Evolutionary conservation across 345 rosid species (phyloP).

Genomic region (Lepidium didymum): DNA sequence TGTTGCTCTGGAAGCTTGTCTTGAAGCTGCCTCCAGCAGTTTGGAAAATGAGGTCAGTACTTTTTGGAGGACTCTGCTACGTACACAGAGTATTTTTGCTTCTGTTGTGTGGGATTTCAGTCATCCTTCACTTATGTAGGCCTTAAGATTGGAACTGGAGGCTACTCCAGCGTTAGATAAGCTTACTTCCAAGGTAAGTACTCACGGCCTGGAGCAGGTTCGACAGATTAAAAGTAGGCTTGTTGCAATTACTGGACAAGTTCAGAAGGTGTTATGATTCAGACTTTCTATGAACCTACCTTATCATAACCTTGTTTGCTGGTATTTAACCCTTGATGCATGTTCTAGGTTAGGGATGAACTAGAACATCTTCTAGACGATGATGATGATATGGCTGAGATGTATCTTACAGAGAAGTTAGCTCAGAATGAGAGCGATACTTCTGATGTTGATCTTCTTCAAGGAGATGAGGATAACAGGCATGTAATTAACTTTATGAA

Average conservation of each 20-base stretch:
- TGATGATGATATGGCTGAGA: constrained; percentile 97
- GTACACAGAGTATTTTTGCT: not conserved
- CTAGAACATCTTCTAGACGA: constrained; percentile 89
- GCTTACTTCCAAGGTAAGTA: constrained; percentile 72
- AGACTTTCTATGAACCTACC: not conserved
- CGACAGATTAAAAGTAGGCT: constrained; percentile 74
- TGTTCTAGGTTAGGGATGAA: constrained; percentile 76
- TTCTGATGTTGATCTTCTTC: constrained; percentile 43
- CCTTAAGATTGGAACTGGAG: constrained; percentile 58
- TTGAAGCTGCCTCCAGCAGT: constrained; percentile 63
- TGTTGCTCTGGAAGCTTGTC: constrained; percentile 75
- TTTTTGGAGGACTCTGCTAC: not conserved
- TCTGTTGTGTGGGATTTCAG: not conserved
- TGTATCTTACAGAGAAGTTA: constrained; percentile 86
- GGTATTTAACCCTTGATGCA: not conserved
- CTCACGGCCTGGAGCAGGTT: constrained; percentile 63
- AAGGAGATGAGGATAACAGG: constrained; percentile 55
- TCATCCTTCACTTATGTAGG: constrained; percentile 27
- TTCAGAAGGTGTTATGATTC: constrained; percentile 50
- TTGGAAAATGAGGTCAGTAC: constrained; percentile 57
- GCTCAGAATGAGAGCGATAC: constrained; percentile 52
- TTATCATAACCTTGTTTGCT: not conserved
- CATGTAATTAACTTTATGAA: constrained; percentile 3
- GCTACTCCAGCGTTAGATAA: constrained; percentile 83
- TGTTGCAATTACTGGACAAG: constrained; percentile 61